These are phyloP conservation scores for Plasmodium sp. DNA, from an alignment of 169 alveolate species.

Conservation along the genomic window DNA sequence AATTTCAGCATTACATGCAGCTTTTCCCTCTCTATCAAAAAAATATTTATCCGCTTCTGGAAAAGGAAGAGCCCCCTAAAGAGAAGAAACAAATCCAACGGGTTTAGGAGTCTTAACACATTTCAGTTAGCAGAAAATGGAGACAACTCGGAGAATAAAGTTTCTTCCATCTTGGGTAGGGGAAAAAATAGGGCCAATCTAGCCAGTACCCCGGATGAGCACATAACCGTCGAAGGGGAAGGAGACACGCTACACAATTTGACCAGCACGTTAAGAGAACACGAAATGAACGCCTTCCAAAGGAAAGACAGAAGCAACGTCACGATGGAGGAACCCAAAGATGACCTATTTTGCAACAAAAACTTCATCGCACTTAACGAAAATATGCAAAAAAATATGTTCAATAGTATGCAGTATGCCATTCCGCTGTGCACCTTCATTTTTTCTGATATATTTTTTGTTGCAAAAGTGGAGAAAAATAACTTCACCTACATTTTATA, in stretches of 20 bases:
- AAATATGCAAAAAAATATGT: constrained; percentile 48
- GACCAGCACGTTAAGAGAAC: constrained; percentile 22
- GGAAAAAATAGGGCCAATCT: not conserved
- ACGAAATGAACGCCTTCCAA: constrained; percentile 18
- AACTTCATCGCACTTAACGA: constrained; percentile 62
- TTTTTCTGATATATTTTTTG: constrained; percentile 42
- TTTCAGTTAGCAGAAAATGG: constrained; percentile 11
- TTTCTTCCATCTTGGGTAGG: not conserved
- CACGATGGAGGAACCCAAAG: not conserved
- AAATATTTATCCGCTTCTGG: constrained; percentile 54
- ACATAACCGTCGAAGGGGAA: not conserved
- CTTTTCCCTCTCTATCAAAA: constrained; percentile 52
- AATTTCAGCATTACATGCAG: constrained; percentile 70
- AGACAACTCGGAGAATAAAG: not conserved
- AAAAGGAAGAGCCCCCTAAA: constrained; percentile 59
- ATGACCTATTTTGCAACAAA: not conserved
- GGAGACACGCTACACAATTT: not conserved
- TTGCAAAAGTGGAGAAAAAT: constrained; percentile 66
- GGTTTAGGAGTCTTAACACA: not conserved
- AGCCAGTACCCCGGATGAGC: not conserved
- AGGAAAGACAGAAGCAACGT: constrained; percentile 15
- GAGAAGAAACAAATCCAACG: constrained; percentile 8
- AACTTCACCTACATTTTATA: constrained; percentile 38
- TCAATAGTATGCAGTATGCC: constrained; percentile 67
- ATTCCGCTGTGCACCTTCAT: constrained; percentile 50